Base-by-base conservation (phyloP, 1,284 basidiomycete species). In the Hemileia vastatrix region DNA sequence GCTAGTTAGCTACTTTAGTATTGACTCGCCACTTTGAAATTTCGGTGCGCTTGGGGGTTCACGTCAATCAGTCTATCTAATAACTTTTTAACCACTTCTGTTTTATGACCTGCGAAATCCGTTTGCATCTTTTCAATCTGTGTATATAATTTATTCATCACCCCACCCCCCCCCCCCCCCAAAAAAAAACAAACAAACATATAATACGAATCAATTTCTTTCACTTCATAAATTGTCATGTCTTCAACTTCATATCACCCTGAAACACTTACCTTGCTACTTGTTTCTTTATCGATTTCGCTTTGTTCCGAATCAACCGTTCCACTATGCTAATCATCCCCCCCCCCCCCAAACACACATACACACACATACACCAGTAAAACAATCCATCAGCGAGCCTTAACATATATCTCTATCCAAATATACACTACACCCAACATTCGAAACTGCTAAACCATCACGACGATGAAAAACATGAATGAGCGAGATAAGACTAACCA, bases 271-370 rank as follows among this genome's bases (percentile, higher is more conserved):
- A 54, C 52, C 36, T 54, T 54, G 15, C n/a, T 2, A 18, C 31
- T 18, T 33, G 52, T 54, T 19, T 54, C 52, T 13, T 19, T 18
- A 54, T 54, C 52, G 19, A 54, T 54, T n/a, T 54, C 27, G 21
- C 52, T 54, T 40, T 56, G 54, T 51, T 62, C 53, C 49, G 45
- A 49, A 44, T 56, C 60, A 21, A 54, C 56, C 8, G 52, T 54
- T 8, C 60, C 60, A 27, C 21, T 55, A 54, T 62, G 53, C 60
- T 62, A 27, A n/a, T n/a, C n/a, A n/a, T n/a, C n/a, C n/a, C n/a
- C n/a, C n/a, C n/a, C n/a, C n/a, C n/a, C n/a, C n/a, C n/a, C n/a
- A n/a, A 15, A 19, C 2, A 5, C 18, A 1, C 3, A 15, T 8
- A 19, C 13, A 40, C 1, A 18, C 6, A 13, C 9, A 32, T 13